A percentile compares a stretch with the other conserved stretches of the same genome.
phyloP scores from a whole-genome alignment of 257 asterid species.

The Orobanche coerulescens region DNA sequence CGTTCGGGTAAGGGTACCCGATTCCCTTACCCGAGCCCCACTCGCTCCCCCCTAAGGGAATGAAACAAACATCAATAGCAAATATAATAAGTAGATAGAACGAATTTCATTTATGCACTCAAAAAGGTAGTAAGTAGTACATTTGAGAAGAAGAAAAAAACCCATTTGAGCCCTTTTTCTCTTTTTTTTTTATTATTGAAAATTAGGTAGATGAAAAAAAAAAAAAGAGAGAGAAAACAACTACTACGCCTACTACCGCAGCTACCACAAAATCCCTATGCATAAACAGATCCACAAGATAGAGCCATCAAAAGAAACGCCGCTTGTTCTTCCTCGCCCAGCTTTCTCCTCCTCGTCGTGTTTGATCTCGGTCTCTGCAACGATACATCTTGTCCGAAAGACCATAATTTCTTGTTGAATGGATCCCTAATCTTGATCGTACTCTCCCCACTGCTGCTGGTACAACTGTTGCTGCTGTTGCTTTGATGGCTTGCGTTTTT shows the following conservation, averaged over 20 bases:
- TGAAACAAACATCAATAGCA: too few relatives aligned
- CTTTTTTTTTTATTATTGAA: not conserved
- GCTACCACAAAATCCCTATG: slow-evolving; percentile 35
- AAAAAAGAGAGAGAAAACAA: not conserved
- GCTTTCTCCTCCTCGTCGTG: slow-evolving; percentile 48
- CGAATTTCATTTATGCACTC: slow-evolving; percentile 27
- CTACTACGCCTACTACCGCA: slow-evolving; percentile 27
- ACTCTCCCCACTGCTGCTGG: slow-evolving; percentile 55
- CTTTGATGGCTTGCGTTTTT: slow-evolving; percentile 23
- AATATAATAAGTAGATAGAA: too few relatives aligned
- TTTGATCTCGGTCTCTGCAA: slow-evolving; percentile 79
- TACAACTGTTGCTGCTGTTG: slow-evolving; percentile 33
- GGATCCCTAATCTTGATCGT: slow-evolving; percentile 31
- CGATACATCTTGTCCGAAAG: slow-evolving; percentile 59
- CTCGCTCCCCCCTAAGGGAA: too few relatives aligned
- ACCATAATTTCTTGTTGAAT: slow-evolving; percentile 40
- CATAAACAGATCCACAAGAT: slow-evolving; percentile 84
- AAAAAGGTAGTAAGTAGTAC: slow-evolving; percentile 16
- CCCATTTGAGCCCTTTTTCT: slow-evolving; percentile 22
- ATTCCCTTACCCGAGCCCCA: too few relatives aligned
- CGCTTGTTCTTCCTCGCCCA: slow-evolving; percentile 88
- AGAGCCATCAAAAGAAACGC: slow-evolving; percentile 80
- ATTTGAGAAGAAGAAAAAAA: slow-evolving; percentile 12
- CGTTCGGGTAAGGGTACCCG: too few relatives aligned
- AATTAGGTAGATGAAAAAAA: not conserved